These are phyloP conservation scores for Chlorella sp. DNA, from an alignment of 139 green algal species.

Conservation along the genomic window DNA sequence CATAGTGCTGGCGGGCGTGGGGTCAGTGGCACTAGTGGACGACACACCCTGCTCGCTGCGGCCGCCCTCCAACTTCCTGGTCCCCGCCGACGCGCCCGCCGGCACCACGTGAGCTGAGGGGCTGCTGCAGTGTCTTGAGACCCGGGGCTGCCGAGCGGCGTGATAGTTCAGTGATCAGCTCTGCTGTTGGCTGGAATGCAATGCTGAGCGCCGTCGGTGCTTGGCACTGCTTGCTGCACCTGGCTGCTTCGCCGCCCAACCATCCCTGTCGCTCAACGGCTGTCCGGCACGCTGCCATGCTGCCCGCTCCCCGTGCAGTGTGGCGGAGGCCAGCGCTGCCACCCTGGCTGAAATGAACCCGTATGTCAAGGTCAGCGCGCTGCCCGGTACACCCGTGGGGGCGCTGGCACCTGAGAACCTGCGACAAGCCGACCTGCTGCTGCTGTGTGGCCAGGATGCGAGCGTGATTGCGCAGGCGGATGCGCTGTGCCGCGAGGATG, in stretches of 20 bases:
- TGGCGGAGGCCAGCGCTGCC: slow-evolving; percentile 65
- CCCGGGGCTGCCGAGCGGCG: too few species aligned
- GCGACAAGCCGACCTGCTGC: slow-evolving; percentile 57
- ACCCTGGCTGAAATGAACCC: slow-evolving; percentile 93
- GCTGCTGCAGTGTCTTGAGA: not conserved
- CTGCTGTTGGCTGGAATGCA: too few species aligned
- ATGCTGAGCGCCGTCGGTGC: too few species aligned
- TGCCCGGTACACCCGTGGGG: slow-evolving; percentile 22
- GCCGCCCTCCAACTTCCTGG: slow-evolving; percentile 77
- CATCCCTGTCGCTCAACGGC: too few species aligned
- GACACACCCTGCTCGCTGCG: slow-evolving; percentile 47
- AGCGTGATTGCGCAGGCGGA: slow-evolving; percentile 45
- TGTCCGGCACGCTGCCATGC: too few species aligned
- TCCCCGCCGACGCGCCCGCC: slow-evolving; percentile 42
- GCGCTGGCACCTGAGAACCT: slow-evolving; percentile 11
- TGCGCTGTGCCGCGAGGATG: slow-evolving; percentile 38
- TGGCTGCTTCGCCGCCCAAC: too few species aligned
- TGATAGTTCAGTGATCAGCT: too few species aligned
- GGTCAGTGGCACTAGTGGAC: slow-evolving; percentile 73
- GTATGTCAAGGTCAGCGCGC: slow-evolving; percentile 69
- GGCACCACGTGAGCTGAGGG: slow-evolving; percentile 32
- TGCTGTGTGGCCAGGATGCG: slow-evolving; percentile 52
- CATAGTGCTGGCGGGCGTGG: slow-evolving; percentile 89
- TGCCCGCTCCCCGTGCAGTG: too few species aligned
- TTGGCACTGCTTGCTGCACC: too few species aligned